phyloP scores from a whole-genome alignment of 805 yeast genomes.

The Phaffomyces antillensis region DNA sequence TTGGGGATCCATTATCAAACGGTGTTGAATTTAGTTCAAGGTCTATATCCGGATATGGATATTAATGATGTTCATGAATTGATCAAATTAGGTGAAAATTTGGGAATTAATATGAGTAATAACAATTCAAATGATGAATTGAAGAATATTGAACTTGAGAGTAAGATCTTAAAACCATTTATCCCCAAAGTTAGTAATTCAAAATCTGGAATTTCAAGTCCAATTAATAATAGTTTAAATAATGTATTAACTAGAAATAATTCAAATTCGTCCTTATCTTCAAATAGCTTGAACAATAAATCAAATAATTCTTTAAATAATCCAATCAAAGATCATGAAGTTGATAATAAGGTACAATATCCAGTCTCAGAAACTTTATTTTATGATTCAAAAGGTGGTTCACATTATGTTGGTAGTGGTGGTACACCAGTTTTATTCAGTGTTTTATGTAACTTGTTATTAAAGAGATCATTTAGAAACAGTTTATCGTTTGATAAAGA shows the following conservation, averaged over 20 bases:
- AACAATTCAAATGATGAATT: slow-evolving; percentile 7
- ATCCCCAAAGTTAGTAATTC: slow-evolving; percentile 9
- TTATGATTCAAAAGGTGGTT: slow-evolving; percentile 38
- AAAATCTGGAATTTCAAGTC: not conserved
- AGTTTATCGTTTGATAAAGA: slow-evolving; percentile 30
- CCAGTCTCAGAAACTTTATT: slow-evolving; percentile 25
- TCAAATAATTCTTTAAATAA: too few relatives aligned
- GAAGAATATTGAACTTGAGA: slow-evolving; percentile 14
- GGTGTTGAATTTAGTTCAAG: slow-evolving; percentile 30
- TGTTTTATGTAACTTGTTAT: slow-evolving; percentile 35
- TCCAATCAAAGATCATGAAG: too few relatives aligned
- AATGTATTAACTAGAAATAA: not conserved
- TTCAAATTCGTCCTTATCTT: too few relatives aligned
- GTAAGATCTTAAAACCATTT: slow-evolving; percentile 17
- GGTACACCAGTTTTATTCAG: slow-evolving; percentile 39
- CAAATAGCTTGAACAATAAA: too few relatives aligned
- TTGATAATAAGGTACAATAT: not conserved
- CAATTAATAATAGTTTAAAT: not conserved
- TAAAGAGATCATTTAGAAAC: slow-evolving; percentile 26
- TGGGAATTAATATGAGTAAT: slow-evolving; percentile 17
- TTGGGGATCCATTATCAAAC: slow-evolving; percentile 38
- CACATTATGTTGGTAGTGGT: slow-evolving; percentile 40
- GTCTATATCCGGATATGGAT: slow-evolving; percentile 38
- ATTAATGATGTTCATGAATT: slow-evolving; percentile 35
- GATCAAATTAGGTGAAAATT: slow-evolving; percentile 22